A percentile compares a stretch with the other conserved stretches of the same genome.
These are phyloP conservation scores for Cynara cardunculus DNA, from an alignment of 129 eudicot species.

Conservation along the genomic window DNA sequence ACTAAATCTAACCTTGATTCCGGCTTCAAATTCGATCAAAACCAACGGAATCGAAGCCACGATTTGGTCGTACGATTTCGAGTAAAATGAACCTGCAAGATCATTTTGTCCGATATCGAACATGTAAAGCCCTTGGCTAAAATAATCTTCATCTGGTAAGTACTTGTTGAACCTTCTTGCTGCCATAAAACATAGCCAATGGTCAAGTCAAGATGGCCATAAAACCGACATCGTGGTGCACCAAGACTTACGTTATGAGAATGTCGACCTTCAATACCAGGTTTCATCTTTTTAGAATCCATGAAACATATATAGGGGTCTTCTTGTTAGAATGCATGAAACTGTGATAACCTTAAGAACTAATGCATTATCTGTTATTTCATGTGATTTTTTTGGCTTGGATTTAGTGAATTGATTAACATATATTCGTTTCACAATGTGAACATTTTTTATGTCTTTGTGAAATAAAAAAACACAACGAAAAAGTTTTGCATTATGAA, in stretches of 20 bases:
- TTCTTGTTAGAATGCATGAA: no score
- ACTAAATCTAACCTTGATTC: constrained; percentile 53
- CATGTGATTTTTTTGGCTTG: no score
- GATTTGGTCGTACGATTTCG: constrained; percentile 74
- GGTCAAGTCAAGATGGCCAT: not conserved
- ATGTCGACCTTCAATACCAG: no score
- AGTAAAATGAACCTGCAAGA: constrained; percentile 73
- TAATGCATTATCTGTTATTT: no score
- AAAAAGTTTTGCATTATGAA: no score
- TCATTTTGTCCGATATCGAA: constrained; percentile 96
- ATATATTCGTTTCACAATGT: no score
- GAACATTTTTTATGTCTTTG: no score
- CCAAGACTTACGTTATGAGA: not conserved
- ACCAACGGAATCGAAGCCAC: constrained; percentile 78
- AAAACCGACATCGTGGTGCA: not conserved
- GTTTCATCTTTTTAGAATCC: no score
- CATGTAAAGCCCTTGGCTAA: constrained; percentile 75
- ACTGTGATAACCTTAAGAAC: no score
- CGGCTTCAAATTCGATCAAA: constrained; percentile 69
- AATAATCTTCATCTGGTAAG: constrained; percentile 61
- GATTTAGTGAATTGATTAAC: no score
- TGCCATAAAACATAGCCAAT: constrained; percentile 18
- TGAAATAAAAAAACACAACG: no score
- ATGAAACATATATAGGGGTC: no score
- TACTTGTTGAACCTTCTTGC: constrained; percentile 66